phyloP scores from a whole-genome alignment of 2,329 filamentous ascomycete species.

The Monosporascus sp. region DNA sequence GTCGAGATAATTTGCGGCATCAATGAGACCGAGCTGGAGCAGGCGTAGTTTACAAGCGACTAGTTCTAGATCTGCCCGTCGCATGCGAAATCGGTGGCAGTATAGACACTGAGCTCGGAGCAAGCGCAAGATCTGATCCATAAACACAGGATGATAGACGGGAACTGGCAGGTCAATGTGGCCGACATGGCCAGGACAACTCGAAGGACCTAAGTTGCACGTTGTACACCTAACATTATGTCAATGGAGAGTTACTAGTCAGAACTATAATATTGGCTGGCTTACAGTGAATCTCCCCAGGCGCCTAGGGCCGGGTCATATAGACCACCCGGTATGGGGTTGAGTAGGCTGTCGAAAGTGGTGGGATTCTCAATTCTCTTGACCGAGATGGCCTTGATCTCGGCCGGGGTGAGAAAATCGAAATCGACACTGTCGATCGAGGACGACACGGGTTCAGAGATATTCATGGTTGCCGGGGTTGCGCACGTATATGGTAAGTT shows the following conservation, averaged over 20 bases:
- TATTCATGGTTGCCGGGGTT: constrained; percentile 51
- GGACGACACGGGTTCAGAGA: constrained; percentile 77
- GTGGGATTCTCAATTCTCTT: constrained; percentile 89
- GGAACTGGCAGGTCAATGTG: constrained; percentile 92
- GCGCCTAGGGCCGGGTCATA: constrained; percentile 91
- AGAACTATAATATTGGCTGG: constrained; percentile 27
- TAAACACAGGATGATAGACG: constrained; percentile 94
- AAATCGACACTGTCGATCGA: constrained; percentile 86
- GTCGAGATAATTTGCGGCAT: constrained; percentile 43
- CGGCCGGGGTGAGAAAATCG: constrained; percentile 72
- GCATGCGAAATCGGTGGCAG: constrained; percentile 80
- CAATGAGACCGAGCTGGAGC: constrained; percentile 75
- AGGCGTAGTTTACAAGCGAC: constrained; percentile 82
- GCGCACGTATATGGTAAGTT: not conserved
- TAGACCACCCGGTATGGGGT: constrained; percentile 83
- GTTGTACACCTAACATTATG: constrained; percentile 69
- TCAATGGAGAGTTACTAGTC: not conserved
- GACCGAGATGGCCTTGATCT: constrained; percentile 86
- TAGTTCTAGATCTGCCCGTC: constrained; percentile 69
- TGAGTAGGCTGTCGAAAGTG: constrained; percentile 89
- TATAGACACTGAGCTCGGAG: constrained; percentile 86
- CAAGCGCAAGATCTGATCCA: constrained; percentile 84
- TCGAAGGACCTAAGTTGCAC: constrained; percentile 76
- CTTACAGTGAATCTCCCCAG: constrained; percentile 79
- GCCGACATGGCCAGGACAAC: constrained; percentile 88